These are phyloP conservation scores for Solanum hybrid DNA, from an alignment of 305 asterid species.

Conservation along the genomic window DNA sequence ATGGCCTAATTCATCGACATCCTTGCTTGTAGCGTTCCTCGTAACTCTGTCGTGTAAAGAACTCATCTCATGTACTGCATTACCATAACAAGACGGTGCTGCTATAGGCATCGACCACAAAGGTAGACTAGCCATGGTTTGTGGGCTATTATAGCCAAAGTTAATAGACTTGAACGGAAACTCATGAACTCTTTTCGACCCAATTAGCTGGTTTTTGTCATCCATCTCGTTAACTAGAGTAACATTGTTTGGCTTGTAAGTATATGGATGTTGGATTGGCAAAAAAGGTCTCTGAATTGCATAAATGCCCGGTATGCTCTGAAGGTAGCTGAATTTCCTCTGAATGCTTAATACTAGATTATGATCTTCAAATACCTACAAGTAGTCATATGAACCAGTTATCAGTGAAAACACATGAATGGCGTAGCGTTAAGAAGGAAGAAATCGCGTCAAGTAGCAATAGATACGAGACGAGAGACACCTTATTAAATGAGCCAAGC, in stretches of 20 bases:
- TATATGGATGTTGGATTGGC: constrained; percentile 26
- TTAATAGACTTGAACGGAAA: constrained; percentile 35
- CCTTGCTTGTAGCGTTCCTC: constrained; percentile 10
- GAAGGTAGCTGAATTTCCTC: constrained; percentile 63
- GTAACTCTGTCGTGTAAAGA: background rate
- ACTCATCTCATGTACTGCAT: constrained; percentile 19
- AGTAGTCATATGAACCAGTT: background rate
- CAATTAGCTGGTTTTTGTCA: constrained; percentile 22
- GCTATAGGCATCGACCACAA: constrained; percentile 41
- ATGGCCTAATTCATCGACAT: constrained; percentile 9
- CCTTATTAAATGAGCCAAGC: constrained; percentile 78
- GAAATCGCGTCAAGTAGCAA: background rate
- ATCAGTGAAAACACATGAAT: background rate
- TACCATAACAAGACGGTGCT: constrained; percentile 13
- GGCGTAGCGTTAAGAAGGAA: background rate
- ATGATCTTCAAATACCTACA: constrained; percentile 58
- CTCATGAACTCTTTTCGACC: constrained; percentile 36
- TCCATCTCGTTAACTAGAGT: constrained; percentile 16
- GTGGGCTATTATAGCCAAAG: constrained; percentile 45
- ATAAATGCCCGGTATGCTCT: constrained; percentile 57
- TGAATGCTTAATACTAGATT: constrained; percentile 56
- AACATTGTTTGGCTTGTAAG: constrained; percentile 16
- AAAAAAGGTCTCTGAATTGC: constrained; percentile 47
- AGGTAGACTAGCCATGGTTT: constrained; percentile 22
- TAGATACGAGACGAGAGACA: background rate